Percentiles rank a stretch among this genome's conserved stretches.
phyloP scores from a whole-genome alignment of 352 stramenopile species.

The Detonula confervacea region DNA sequence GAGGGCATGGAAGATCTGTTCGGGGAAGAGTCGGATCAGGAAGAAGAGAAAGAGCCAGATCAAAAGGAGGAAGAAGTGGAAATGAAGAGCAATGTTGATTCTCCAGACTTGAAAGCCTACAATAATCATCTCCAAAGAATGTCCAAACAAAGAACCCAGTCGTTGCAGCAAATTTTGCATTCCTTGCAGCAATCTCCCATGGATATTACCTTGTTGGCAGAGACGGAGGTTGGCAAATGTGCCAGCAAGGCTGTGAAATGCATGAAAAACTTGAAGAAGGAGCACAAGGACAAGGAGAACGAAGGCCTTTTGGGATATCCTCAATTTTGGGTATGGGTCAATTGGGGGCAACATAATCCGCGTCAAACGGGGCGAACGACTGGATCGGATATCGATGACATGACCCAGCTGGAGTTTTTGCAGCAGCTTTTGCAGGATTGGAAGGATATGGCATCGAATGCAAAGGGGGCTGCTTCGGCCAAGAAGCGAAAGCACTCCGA shows the following conservation, averaged over 20 bases:
- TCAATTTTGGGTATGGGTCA: conserved; percentile 18
- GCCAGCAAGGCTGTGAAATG: conserved; percentile 39
- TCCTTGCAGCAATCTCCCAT: conserved; percentile 31
- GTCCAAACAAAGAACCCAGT: conserved; percentile 1
- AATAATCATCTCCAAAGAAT: conserved; percentile 4
- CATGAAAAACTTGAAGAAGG: conserved; percentile 26
- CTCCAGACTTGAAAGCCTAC: conserved; percentile 3
- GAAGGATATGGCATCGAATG: conserved; percentile 53
- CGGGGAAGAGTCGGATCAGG: conserved; percentile 1
- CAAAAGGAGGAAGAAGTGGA: not conserved
- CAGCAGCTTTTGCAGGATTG: conserved; percentile 49
- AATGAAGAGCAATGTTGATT: too few relatives aligned
- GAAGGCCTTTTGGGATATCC: conserved; percentile 22
- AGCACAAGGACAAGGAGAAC: conserved; percentile 3
- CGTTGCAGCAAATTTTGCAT: not conserved
- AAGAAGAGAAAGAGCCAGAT: not conserved
- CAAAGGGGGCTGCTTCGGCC: conserved; percentile 12
- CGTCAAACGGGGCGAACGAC: too few relatives aligned
- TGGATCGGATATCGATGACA: too few relatives aligned
- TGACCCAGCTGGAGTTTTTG: conserved; percentile 38
- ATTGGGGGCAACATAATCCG: not conserved
- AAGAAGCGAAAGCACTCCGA: conserved; percentile 32
- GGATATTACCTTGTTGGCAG: conserved; percentile 42
- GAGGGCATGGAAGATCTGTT: not conserved
- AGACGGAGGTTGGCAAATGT: conserved; percentile 41